Conservation (phyloP, 1,284 basidiomycete species). For the Ganoderma multipileum region DNA sequence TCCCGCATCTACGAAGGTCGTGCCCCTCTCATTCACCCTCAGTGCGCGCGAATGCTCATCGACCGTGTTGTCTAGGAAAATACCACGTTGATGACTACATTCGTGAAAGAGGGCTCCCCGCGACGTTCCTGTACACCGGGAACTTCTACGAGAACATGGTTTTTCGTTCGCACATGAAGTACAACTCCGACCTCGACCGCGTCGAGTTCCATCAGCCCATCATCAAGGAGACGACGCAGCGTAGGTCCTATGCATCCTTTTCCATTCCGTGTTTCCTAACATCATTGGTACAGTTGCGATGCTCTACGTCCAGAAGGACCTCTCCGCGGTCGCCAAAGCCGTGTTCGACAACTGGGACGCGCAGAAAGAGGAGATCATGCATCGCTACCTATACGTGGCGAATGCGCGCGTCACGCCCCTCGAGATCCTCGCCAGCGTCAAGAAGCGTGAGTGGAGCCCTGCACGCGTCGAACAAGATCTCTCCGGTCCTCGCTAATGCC, state of each 20-base stretch:
- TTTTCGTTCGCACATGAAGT: conserved; percentile 32
- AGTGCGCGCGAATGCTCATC: not conserved
- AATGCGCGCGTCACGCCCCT: conserved; percentile 31
- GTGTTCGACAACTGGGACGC: conserved; percentile 33
- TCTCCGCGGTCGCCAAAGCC: conserved; percentile 31
- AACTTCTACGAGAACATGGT: conserved; percentile 39
- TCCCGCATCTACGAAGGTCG: conserved; percentile 36
- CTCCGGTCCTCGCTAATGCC: not conserved
- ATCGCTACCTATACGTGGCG: conserved; percentile 31
- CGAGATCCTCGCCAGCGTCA: conserved; percentile 31
- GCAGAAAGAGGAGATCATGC: conserved; percentile 25
- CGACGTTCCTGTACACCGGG: conserved; percentile 30
- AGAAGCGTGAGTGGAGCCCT: not conserved
- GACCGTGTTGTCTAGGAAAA: conserved; percentile 22
- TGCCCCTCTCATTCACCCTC: not conserved
- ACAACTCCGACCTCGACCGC: conserved; percentile 29
- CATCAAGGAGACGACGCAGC: conserved; percentile 31
- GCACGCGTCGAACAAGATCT: too few relatives aligned
- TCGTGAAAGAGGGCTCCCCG: conserved; percentile 29
- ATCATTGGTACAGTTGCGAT: conserved; percentile 29
- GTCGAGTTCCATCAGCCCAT: conserved; percentile 35
- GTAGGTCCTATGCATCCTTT: conserved; percentile 8
- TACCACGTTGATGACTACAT: conserved; percentile 34
- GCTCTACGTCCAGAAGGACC: conserved; percentile 35
- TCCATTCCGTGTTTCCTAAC: not conserved